Conservation (phyloP, 306 rosid species). For the Casuarina glauca region DNA sequence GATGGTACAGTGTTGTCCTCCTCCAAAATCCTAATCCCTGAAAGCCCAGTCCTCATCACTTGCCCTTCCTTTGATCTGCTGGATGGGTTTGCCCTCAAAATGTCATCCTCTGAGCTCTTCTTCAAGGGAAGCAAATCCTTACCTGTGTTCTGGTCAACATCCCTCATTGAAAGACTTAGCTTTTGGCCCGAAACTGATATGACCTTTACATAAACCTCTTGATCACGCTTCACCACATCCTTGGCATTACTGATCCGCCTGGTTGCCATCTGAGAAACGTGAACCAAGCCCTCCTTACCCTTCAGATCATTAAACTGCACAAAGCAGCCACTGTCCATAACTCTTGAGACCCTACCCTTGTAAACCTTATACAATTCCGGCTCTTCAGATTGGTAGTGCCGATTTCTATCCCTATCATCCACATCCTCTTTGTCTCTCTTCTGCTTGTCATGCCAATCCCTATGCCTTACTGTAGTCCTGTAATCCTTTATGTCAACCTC, state of each 20-base stretch:
- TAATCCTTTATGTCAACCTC: constrained; percentile 24
- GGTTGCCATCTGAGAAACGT: constrained; percentile 83
- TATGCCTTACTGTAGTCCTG: constrained; percentile 37
- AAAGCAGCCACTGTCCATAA: constrained; percentile 85
- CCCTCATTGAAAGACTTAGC: constrained; percentile 86
- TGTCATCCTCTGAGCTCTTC: constrained; percentile 57
- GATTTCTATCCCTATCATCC: constrained; percentile 37
- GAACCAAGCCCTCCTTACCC: constrained; percentile 90
- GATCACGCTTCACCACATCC: constrained; percentile 81
- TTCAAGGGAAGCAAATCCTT: constrained; percentile 80
- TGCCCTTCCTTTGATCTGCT: constrained; percentile 62
- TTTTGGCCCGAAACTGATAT: constrained; percentile 75
- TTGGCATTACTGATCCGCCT: constrained; percentile 73
- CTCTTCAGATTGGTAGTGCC: constrained; percentile 40
- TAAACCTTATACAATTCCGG: constrained; percentile 71
- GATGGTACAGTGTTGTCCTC: constrained; percentile 53
- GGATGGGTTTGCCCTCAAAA: constrained; percentile 56
- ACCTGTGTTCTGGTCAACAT: constrained; percentile 78
- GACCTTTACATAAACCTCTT: constrained; percentile 79
- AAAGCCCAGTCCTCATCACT: constrained; percentile 67
- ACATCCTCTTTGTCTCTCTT: constrained; percentile 39
- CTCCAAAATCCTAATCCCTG: constrained; percentile 83
- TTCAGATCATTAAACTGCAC: constrained; percentile 70
- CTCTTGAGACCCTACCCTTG: constrained; percentile 76
- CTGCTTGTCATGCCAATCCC: constrained; percentile 30